Evolutionary conservation across 257 asterid genomes (phyloP), one percentile per base, ranked within the genome.

Genomic region (Plantago ovata): DNA sequence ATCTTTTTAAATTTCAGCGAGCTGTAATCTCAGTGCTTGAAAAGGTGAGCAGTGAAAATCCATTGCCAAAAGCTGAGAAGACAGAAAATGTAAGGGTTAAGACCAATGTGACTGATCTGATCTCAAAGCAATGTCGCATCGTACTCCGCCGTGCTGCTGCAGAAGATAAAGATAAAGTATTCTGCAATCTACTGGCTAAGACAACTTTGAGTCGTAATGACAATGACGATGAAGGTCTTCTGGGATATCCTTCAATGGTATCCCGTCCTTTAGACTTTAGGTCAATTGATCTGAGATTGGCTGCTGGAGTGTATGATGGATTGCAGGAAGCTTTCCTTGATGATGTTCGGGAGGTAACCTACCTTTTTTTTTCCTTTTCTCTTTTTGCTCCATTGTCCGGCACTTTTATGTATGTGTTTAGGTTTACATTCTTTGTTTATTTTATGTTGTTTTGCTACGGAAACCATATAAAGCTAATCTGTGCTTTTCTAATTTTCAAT

Each of bases 181-280:
- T 93, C 70, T 93, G 97, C 80, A 89, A 93, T 78, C 91, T 93
- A 32, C 68, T 83, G 80, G 94, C 89, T 18, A 84, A 87, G 75
- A 76, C 86, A 65, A 56, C 63, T 60, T 70, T 86, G 78, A 83
- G 67, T 40, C 83, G 91, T 44, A 84, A 76, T 70, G 97, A 86
- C 53, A 76, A 73, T 61, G 97, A 88, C 39, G 90, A 85, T 24
- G 86, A 86, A 62, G 97, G 95, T 38, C 69, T 86, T 75, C 87
- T 93, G 66, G 99, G 99, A 15, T 79, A 72, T 77, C 95, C 97
- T 36, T 85, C 89, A 58, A 81, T 86, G 94, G 96, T 93, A 24
- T 81, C 99, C 71, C 92, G 97, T 13, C 96, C 99, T 51, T 62
- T 86, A 56, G 96, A 89, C 75, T 93, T 93, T 62, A 84, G 99